phyloP scores from a whole-genome alignment of 768 basidiomycete genomes.

The Hericium alpestre region DNA sequence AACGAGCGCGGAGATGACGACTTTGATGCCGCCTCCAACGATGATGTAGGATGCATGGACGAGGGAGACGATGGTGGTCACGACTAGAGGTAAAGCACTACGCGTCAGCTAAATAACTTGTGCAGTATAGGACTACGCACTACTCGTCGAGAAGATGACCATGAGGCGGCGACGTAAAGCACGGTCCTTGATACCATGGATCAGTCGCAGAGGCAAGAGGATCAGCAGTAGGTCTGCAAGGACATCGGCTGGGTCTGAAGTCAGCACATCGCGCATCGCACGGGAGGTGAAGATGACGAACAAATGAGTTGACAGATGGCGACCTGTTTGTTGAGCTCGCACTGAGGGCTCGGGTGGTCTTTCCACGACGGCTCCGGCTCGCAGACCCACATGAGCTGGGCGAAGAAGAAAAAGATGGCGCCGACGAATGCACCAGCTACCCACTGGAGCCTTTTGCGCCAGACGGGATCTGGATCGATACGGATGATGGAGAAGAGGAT shows the following conservation, averaged over 20 bases:
- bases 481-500: conserved; percentile 47
- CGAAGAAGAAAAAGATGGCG: conserved; percentile 27
- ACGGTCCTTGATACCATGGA: conserved; percentile 30
- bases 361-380: conserved; percentile 32
- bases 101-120: background rate
- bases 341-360: conserved; percentile 24
- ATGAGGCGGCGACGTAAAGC: conserved; percentile 30
- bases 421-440: conserved; percentile 20
- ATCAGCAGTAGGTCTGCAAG: conserved; percentile 37
- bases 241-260: conserved; percentile 30
- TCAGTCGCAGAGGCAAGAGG: conserved; percentile 32
- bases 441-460: conserved; percentile 6
- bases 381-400: conserved; percentile 38
- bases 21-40: conserved; percentile 17
- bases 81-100: conserved; percentile 3
- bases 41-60: conserved; percentile 21
- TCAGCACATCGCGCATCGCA: background rate
- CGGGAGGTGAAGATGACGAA: conserved; percentile 19
- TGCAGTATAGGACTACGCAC: conserved; percentile 16
- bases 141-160: conserved; percentile 44
- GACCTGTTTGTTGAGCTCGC: conserved; percentile 34
- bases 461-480: conserved; percentile 30
- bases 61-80: conserved; percentile 21
- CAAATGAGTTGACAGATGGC: conserved; percentile 43
- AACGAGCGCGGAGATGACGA: conserved; percentile 22